phyloP scores from a whole-genome alignment of 768 basidiomycete species.

The Cystoderma amianthinum region DNA sequence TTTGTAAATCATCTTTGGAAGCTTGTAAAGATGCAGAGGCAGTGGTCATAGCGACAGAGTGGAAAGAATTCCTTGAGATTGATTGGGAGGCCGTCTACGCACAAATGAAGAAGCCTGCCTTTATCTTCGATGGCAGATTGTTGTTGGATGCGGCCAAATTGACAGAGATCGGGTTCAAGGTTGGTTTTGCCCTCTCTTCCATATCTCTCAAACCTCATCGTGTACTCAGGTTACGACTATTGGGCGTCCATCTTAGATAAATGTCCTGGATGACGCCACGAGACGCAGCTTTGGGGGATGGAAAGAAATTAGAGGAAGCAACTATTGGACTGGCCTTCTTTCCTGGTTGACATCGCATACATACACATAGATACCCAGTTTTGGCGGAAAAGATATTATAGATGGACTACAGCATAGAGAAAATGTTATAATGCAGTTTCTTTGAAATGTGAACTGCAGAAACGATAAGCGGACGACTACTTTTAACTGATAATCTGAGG shows the following conservation, averaged over 20 bases:
- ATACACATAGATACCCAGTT: too few species aligned
- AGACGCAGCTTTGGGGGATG: not conserved
- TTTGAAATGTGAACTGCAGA: too few species aligned
- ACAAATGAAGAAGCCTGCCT: conserved; percentile 96
- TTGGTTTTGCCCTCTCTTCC: conserved; percentile 19
- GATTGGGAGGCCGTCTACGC: conserved; percentile 85
- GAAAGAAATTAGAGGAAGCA: too few species aligned
- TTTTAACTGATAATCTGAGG: too few species aligned
- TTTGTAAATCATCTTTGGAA: conserved; percentile 71
- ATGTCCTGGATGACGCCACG: not conserved
- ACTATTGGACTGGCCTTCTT: too few species aligned
- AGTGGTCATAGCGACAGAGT: conserved; percentile 93
- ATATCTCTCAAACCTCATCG: not conserved
- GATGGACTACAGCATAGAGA: too few species aligned
- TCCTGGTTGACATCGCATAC: too few species aligned
- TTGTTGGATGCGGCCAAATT: conserved; percentile 79
- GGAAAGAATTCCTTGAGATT: conserved; percentile 93
- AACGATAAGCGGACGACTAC: too few species aligned
- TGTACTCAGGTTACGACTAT: conserved; percentile 19
- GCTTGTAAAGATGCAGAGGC: conserved; percentile 89
- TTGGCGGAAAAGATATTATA: too few species aligned
- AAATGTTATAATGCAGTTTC: too few species aligned
- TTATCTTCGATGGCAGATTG: conserved; percentile 91
- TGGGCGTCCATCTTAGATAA: conserved; percentile 12
- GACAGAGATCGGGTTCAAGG: conserved; percentile 86